Evolutionary conservation across 495 filamentous ascomycete genomes (phyloP).

Genomic region (Penicillium arizonense): DNA sequence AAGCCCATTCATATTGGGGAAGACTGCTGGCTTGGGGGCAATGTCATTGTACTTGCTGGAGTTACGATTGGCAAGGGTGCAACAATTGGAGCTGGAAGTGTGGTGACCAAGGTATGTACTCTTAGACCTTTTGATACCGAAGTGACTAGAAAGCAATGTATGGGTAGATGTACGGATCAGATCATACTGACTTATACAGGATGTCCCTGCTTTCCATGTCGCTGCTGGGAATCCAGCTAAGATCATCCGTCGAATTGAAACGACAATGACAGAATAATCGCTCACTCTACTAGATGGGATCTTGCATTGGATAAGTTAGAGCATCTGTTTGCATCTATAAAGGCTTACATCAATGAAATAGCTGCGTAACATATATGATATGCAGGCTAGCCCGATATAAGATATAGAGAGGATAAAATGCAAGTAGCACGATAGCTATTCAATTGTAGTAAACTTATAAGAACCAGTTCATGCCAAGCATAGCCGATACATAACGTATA

Average conservation of each 20-base stretch:
- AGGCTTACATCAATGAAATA: neutral
- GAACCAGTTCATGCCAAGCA: neutral
- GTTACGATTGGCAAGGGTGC: constrained; percentile 78
- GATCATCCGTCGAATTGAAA: constrained; percentile 56
- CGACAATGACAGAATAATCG: constrained; percentile 27
- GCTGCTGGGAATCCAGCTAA: constrained; percentile 68
- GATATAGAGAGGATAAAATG: constrained; percentile 1
- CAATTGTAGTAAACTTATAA: neutral
- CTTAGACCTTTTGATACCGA: neutral
- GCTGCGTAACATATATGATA: constrained; percentile 9
- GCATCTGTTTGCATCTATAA: neutral
- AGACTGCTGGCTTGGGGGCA: constrained; percentile 88
- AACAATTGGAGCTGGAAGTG: constrained; percentile 80
- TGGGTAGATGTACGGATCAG: neutral
- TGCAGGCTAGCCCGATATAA: constrained; percentile 13
- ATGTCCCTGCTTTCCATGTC: constrained; percentile 62
- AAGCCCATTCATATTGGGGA: constrained; percentile 76
- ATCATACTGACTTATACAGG: constrained; percentile 28
- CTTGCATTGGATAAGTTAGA: neutral
- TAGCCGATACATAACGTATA: neutral
- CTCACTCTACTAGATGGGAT: neutral
- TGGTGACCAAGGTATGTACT: constrained; percentile 79
- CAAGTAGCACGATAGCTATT: neutral
- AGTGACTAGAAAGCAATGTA: too few species aligned
- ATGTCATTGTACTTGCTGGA: constrained; percentile 71